These are phyloP conservation scores for Xylaria nigripes DNA, from an alignment of 495 filamentous ascomycete species.

Conservation along the genomic window DNA sequence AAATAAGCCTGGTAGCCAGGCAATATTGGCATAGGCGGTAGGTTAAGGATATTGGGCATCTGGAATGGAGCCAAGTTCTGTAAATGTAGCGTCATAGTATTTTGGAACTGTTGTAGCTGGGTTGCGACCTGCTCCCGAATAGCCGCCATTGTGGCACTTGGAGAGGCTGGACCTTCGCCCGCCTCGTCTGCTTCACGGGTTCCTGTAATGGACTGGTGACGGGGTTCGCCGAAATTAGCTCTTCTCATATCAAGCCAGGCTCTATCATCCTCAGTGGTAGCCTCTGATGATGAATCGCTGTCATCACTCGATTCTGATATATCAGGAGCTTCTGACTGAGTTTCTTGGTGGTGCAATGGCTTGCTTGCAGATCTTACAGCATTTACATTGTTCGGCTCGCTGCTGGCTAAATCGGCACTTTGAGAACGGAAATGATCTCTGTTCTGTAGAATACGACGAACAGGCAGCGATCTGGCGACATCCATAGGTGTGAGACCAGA, in stretches of 20 bases:
- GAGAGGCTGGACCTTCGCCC: constrained; percentile 38
- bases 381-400: constrained; percentile 57
- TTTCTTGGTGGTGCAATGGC: constrained; percentile 26
- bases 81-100: constrained; percentile 20
- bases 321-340: constrained; percentile 26
- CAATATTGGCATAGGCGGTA: constrained; percentile 48
- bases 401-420: constrained; percentile 40
- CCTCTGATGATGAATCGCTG: constrained; percentile 33
- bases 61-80: constrained; percentile 44
- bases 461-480: constrained; percentile 57
- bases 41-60: constrained; percentile 55
- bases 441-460: constrained; percentile 42
- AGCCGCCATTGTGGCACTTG: constrained; percentile 57
- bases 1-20: constrained; percentile 64
- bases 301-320: constrained; percentile 26
- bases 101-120: constrained; percentile 54
- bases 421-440: constrained; percentile 53
- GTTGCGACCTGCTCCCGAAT: constrained; percentile 68
- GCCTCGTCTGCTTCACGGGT: constrained; percentile 20
- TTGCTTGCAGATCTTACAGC: constrained; percentile 52
- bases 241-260: constrained; percentile 34
- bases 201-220: constrained; percentile 11
- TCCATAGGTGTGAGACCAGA: constrained; percentile 66
- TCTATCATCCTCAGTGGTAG: constrained; percentile 29
- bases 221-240: constrained; percentile 24